phyloP scores from a whole-genome alignment of 2,329 filamentous ascomycete genomes.

The Botrytis byssoidea region DNA sequence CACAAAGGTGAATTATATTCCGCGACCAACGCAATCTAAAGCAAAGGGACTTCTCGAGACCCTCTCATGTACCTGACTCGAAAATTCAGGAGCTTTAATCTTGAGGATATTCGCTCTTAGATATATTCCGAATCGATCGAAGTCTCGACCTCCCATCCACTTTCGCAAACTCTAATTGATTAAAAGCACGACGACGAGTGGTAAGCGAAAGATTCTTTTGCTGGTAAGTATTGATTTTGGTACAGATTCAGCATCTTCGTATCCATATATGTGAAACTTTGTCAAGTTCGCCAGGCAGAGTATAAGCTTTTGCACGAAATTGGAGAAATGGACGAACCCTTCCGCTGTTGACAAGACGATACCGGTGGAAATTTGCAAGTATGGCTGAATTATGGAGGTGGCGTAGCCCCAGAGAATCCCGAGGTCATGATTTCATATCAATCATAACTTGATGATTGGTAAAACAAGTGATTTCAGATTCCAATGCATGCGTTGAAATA shows the following conservation, averaged over 20 bases:
- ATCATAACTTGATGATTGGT: neutral
- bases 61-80: neutral
- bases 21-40: neutral
- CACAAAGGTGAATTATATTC: neutral
- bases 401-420: neutral
- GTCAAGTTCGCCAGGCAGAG: no score
- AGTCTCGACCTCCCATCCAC: neutral
- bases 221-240: neutral
- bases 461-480: neutral
- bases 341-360: neutral
- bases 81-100: neutral
- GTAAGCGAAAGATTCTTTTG: neutral
- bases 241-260: neutral
- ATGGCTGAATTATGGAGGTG: conserved; percentile 5
- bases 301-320: neutral
- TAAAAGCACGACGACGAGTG: neutral
- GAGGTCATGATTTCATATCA: neutral
- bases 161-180: conserved; percentile 8
- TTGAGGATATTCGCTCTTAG: neutral
- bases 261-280: neutral
- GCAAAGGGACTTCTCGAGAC: neutral
- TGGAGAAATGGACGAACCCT: neutral
- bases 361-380: neutral
- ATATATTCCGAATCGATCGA: neutral
- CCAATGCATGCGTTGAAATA: neutral